Conservation (phyloP, 768 basidiomycete genomes). For the Obba rivulosa region DNA sequence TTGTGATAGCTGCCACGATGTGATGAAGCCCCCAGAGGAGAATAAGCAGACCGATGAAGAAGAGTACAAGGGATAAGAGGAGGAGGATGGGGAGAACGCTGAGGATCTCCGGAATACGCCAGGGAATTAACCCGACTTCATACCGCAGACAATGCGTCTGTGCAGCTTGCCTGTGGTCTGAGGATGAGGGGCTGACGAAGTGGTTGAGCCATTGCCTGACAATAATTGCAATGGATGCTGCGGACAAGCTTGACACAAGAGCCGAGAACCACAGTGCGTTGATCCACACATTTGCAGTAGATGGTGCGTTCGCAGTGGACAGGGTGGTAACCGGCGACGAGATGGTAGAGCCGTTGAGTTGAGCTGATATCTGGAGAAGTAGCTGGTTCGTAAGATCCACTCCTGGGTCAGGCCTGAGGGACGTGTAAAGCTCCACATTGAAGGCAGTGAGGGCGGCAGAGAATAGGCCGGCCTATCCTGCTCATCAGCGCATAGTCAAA, state of each 20-base stretch:
- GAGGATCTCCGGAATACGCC: not conserved
- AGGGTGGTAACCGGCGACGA: too few species aligned
- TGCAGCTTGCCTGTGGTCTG: conserved; percentile 6
- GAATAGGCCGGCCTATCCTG: conserved; percentile 12
- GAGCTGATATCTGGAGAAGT: too few species aligned
- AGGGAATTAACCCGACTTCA: conserved; percentile 1
- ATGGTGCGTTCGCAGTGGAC: too few species aligned
- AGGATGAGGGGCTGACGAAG: not conserved
- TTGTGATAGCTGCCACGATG: not conserved
- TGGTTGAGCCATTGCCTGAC: too few species aligned
- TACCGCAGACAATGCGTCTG: conserved; percentile 12
- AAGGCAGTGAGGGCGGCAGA: conserved; percentile 13
- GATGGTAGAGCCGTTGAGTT: too few species aligned
- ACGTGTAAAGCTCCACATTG: conserved; percentile 8
- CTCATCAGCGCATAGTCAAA: not conserved
- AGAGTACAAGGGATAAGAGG: not conserved
- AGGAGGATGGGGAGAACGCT: not conserved
- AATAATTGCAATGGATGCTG: conserved; percentile 10
- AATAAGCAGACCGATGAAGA: conserved; percentile 1
- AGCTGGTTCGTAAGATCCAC: too few species aligned
- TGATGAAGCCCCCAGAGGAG: not conserved
- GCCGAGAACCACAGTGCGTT: conserved; percentile 21
- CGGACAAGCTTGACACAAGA: conserved; percentile 16
- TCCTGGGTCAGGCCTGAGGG: not conserved
- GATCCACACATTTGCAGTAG: conserved; percentile 5